Evolutionary conservation across 352 stramenopile species (phyloP), one percentile per base, ranked within the genome.

Genomic region (Elongisporangium anandrum): DNA sequence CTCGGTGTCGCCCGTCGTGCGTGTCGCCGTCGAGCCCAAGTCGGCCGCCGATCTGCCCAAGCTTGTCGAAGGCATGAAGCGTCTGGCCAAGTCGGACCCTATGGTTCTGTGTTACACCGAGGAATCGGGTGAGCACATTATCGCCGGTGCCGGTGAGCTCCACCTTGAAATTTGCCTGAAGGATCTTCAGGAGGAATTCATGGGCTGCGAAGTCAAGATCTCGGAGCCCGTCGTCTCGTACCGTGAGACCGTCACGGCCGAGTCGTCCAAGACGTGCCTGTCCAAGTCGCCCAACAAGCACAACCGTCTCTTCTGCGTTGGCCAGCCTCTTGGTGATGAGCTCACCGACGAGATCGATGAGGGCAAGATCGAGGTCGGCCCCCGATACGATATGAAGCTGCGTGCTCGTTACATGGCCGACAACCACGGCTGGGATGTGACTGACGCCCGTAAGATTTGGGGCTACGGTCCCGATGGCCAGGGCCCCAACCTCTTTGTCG

Each of bases 251-350:
- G 93, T 99, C 66, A 97, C 85, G 48, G 86, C 69, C n/a, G 94
- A 98, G 65, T 99, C 97, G 63, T 86, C 76, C 54, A 92, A 98
- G 77, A 98, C 92, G 62, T 98, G 94, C 73, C 79, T 99, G 64
- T 98, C 97, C 60, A 99, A 99, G 94, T 99, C 97, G 65, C 95
- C 97, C 50, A 99, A 99, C 96, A 99, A 99, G 87, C 97, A 99
- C 94, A 99, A 99, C 84, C 94, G 97, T 97, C 91, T 99, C 21
- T 99, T 99, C 84, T 95, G 97, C 67, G 92, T 98, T 57, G 96
- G 87, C 48, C 65, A 79, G 45, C 81, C 94, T 54, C 72, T 99
- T 24, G 81, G 85, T 60, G 85, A 98, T 52, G 97, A 98, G 57
- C 84, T 99, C 23, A 95, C 92, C 21, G 83, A 93, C 21, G 97